These are phyloP conservation scores for Botrytis aclada DNA, from an alignment of 2,329 filamentous ascomycete genomes.

Conservation along the genomic window DNA sequence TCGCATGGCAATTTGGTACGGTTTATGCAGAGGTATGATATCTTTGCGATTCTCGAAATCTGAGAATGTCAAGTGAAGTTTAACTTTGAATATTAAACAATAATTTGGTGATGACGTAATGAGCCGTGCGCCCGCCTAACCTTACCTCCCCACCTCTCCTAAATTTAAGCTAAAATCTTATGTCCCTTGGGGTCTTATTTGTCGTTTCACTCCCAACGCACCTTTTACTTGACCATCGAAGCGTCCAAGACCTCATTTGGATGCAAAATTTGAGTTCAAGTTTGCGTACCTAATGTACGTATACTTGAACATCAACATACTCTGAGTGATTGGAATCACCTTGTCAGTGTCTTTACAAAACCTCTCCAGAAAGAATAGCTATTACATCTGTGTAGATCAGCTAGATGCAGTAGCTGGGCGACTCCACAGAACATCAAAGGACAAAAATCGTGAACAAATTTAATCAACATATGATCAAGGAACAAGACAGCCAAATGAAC, in stretches of 20 bases:
- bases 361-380: background rate
- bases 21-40: background rate
- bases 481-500: background rate
- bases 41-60: background rate
- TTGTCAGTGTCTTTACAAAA: background rate
- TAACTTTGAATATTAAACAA: background rate
- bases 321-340: background rate
- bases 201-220: background rate
- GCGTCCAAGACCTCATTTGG: background rate
- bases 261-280: background rate
- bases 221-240: background rate
- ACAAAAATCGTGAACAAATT: too few relatives aligned
- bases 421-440: background rate
- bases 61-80: background rate
- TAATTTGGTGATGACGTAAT: conserved; percentile 5
- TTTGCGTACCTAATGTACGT: background rate
- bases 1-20: background rate
- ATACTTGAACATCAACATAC: too few relatives aligned
- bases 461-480: background rate
- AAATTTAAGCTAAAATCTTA: background rate
- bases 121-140: background rate
- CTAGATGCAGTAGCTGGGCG: background rate
- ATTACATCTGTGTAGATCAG: background rate
- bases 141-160: background rate
- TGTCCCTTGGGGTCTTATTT: background rate